Conservation (phyloP, 2,329 filamentous ascomycete species). For the Phialocephala sp. region DNA sequence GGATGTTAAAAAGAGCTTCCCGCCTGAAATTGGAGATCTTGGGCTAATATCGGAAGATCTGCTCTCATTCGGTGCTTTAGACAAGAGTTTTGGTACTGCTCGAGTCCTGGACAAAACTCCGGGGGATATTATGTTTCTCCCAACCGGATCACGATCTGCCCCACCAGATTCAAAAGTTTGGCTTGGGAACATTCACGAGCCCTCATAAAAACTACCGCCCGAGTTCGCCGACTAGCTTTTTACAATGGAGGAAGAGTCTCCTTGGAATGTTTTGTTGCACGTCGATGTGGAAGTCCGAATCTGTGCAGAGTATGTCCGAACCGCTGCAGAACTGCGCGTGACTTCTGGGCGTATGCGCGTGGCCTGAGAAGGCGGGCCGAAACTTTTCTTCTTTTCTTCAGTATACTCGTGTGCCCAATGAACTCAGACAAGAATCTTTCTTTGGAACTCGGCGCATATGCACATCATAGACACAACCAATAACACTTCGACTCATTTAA, state of each 20-base stretch:
- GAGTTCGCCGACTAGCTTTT: neutral
- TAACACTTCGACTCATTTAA: no score
- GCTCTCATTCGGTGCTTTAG: no score
- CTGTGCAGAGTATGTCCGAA: constrained; percentile 6
- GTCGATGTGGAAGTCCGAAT: constrained; percentile 4
- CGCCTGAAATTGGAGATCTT: no score
- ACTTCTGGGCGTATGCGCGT: constrained; percentile 22
- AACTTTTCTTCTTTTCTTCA: constrained; percentile 4
- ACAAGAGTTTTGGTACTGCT: no score
- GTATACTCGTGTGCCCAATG: no score
- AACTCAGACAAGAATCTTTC: no score
- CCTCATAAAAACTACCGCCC: neutral
- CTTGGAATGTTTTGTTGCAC: neutral
- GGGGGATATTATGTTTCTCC: neutral
- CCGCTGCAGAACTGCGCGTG: neutral
- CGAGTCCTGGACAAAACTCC: neutral
- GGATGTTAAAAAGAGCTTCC: no score
- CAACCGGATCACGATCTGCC: neutral
- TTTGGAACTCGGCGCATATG: no score
- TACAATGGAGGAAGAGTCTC: neutral
- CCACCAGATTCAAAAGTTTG: neutral
- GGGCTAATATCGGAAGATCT: no score
- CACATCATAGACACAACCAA: no score
- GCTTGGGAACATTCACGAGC: neutral
- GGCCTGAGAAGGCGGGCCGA: constrained; percentile 51